Conservation (phyloP, 306 rosid genomes). For the Fagus sylvatica region DNA sequence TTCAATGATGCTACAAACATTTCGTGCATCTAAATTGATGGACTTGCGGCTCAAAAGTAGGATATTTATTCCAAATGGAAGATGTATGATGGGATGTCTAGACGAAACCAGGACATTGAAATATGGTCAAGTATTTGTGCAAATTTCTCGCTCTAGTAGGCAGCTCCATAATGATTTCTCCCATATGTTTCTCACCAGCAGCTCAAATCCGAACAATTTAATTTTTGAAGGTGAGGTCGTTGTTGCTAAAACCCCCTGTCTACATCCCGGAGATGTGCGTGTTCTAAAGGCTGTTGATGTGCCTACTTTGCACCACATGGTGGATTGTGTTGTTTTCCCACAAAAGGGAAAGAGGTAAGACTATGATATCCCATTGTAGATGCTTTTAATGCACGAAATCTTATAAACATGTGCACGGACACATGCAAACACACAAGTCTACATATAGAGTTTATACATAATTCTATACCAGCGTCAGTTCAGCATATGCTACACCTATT, state of each 20-base stretch:
- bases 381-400: not conserved
- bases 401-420: not conserved
- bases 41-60: constrained; percentile 23
- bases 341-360: constrained; percentile 41
- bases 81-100: constrained; percentile 49
- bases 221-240: constrained; percentile 23
- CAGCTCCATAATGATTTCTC: not conserved
- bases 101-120: constrained; percentile 43
- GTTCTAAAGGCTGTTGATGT: constrained; percentile 40
- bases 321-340: constrained; percentile 51
- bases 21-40: constrained; percentile 32
- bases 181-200: not conserved
- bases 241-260: constrained; percentile 47
- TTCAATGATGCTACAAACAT: constrained; percentile 35
- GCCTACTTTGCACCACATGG: constrained; percentile 39
- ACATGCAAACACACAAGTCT: no score
- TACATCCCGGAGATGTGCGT: constrained; percentile 47
- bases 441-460: no score
- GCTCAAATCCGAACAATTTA: not conserved
- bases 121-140: constrained; percentile 47
- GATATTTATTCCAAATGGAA: constrained; percentile 36
- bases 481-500: no score
- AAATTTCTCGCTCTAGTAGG: constrained; percentile 10
- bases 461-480: no score
- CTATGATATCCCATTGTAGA: not conserved